A percentile compares a stretch with the other conserved stretches of the same genome.
phyloP scores from a whole-genome alignment of 371 early-diverging fungal genomes.

The Zopfochytrium polystomum region DNA sequence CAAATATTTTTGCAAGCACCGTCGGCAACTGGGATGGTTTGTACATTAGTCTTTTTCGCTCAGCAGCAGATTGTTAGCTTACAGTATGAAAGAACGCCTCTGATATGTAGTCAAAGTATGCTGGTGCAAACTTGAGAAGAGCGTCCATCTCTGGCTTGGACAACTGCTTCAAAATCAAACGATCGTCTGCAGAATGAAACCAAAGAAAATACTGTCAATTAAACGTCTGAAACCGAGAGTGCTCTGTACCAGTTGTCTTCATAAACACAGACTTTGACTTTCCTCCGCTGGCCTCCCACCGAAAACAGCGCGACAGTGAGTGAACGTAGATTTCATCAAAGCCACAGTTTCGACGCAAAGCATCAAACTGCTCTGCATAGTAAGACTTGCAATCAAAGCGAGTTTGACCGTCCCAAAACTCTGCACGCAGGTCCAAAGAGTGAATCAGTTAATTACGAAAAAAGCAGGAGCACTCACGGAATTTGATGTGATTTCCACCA shows the following conservation, averaged over 20 bases:
- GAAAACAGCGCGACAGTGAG: constrained; percentile 80
- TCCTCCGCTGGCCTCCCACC: constrained; percentile 80
- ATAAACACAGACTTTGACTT: constrained; percentile 85
- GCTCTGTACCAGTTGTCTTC: constrained; percentile 61
- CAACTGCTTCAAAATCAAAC: constrained; percentile 87
- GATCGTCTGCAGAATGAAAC: constrained; percentile 59
- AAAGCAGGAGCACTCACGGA: constrained; percentile 13
- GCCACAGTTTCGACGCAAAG: constrained; percentile 74
- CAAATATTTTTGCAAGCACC: constrained; percentile 86
- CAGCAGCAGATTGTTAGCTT: constrained; percentile 18
- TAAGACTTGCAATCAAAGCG: constrained; percentile 71
- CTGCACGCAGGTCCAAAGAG: constrained; percentile 7
- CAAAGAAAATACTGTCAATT: neutral
- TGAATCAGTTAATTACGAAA: constrained; percentile 1
- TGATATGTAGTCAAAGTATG: constrained; percentile 83
- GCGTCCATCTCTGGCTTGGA: constrained; percentile 81
- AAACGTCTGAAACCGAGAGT: too few species aligned
- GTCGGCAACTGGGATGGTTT: constrained; percentile 61
- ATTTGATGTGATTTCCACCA: constrained; percentile 50
- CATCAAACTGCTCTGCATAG: constrained; percentile 87
- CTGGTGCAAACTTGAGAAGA: constrained; percentile 82
- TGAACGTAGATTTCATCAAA: constrained; percentile 77
- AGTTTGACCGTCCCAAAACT: constrained; percentile 24
- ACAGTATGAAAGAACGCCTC: constrained; percentile 52
- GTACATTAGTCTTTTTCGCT: neutral